Percentiles rank a stretch among this genome's conserved stretches.
These are phyloP conservation scores for Fraxinus baroniana DNA, from an alignment of 305 asterid species.

Conservation along the genomic window DNA sequence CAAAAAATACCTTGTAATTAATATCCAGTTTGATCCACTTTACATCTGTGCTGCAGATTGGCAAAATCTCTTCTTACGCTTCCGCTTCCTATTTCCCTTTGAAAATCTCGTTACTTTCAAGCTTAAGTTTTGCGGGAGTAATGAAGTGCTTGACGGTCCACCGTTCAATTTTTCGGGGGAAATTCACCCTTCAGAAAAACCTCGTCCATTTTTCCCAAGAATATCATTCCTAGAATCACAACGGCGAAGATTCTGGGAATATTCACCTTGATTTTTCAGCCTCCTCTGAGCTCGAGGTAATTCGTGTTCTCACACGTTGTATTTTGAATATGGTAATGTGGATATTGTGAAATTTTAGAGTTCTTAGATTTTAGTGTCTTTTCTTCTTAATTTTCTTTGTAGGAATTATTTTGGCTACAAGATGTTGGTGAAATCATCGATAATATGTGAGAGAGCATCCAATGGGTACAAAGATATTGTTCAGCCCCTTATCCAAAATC, in stretches of 20 bases:
- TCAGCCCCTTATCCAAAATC: slow-evolving; percentile 41
- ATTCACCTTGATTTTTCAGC: background rate
- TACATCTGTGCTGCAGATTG: slow-evolving; percentile 51
- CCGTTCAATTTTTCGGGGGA: slow-evolving; percentile 19
- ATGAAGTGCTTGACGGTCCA: no score
- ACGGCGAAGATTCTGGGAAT: slow-evolving; percentile 1
- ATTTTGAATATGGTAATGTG: background rate
- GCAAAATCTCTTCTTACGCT: slow-evolving; percentile 34
- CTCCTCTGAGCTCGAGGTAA: slow-evolving; percentile 32
- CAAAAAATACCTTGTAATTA: background rate
- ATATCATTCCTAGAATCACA: background rate
- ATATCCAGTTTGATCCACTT: slow-evolving; percentile 8
- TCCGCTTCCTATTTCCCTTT: no score
- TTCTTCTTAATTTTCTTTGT: slow-evolving; percentile 1
- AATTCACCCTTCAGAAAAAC: no score
- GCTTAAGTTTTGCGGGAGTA: no score
- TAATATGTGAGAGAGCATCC: slow-evolving; percentile 35
- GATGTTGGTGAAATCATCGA: slow-evolving; percentile 28
- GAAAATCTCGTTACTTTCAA: no score
- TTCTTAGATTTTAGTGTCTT: background rate
- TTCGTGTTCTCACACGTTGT: slow-evolving; percentile 12
- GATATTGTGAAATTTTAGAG: background rate
- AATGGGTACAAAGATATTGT: slow-evolving; percentile 50
- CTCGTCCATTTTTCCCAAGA: no score
- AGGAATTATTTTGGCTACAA: slow-evolving; percentile 27